Conservation (phyloP, 371 early-diverging fungal species). For the Umbelopsis sp. region DNA sequence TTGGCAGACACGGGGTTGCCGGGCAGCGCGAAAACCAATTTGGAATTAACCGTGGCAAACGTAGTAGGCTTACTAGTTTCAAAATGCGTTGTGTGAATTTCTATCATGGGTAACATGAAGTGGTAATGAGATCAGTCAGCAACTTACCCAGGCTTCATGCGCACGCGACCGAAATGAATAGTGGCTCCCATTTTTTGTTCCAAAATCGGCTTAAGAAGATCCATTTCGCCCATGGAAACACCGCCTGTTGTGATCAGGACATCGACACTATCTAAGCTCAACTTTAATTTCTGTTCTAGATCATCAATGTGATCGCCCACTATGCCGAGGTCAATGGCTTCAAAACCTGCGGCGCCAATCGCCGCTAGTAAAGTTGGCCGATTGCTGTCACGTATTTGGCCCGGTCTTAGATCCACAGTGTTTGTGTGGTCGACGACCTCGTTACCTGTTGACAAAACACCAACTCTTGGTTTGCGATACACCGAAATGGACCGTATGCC, state of each 20-base stretch:
- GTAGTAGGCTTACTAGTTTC: slow-evolving; percentile 84
- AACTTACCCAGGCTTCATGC: slow-evolving; percentile 86
- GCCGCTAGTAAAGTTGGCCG: slow-evolving; percentile 77
- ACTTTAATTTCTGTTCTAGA: slow-evolving; percentile 49
- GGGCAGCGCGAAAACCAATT: slow-evolving; percentile 84
- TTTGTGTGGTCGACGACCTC: slow-evolving; percentile 74
- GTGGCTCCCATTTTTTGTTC: slow-evolving; percentile 75
- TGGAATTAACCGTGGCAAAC: slow-evolving; percentile 73
- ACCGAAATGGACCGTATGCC: slow-evolving; percentile 71
- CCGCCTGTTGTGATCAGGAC: slow-evolving; percentile 92
- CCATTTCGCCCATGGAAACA: slow-evolving; percentile 95
- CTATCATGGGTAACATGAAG: not conserved
- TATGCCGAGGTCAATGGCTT: slow-evolving; percentile 77
- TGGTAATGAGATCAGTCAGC: not conserved
- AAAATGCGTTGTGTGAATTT: not conserved
- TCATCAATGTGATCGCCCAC: slow-evolving; percentile 69
- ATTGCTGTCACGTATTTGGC: slow-evolving; percentile 86
- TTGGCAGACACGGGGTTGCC: slow-evolving; percentile 94
- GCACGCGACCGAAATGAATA: slow-evolving; percentile 88
- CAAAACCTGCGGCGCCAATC: slow-evolving; percentile 64
- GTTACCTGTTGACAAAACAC: slow-evolving; percentile 88
- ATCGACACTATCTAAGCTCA: slow-evolving; percentile 67
- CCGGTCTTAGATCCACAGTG: slow-evolving; percentile 47
- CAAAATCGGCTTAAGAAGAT: slow-evolving; percentile 85
- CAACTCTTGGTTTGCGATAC: slow-evolving; percentile 72